Percentiles rank a stretch among this genome's conserved stretches.
Evolutionary conservation across 768 basidiomycete species (phyloP).

Genomic region (Pleurotus platypus): DNA sequence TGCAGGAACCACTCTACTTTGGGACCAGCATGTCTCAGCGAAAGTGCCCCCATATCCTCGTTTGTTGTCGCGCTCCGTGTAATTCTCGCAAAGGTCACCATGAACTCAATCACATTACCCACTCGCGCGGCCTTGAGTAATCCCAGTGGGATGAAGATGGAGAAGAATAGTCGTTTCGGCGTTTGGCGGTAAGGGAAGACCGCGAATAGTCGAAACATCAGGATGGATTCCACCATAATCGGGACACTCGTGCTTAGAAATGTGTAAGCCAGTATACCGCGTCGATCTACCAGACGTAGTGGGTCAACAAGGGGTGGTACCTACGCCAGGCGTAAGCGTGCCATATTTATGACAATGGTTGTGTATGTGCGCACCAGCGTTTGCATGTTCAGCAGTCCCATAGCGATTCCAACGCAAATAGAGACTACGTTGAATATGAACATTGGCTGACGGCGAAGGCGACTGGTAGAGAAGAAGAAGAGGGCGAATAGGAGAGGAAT

Average conservation of each 20-base stretch:
- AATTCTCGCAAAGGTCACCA: constrained; percentile 3
- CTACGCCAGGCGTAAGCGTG: not conserved
- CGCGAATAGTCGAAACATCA: constrained; percentile 17
- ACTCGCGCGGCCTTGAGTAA: constrained; percentile 18
- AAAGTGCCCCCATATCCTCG: not conserved
- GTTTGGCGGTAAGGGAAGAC: constrained; percentile 15
- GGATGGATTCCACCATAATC: constrained; percentile 20
- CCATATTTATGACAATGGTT: not conserved
- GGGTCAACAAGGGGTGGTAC: constrained; percentile 2
- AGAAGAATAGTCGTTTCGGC: constrained; percentile 3
- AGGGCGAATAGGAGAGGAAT: constrained; percentile 15
- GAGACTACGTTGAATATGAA: constrained; percentile 19
- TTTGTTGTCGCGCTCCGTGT: not conserved
- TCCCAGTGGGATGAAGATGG: constrained; percentile 14
- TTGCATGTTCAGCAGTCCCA: constrained; percentile 12
- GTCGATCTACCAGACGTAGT: not conserved
- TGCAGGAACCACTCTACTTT: constrained; percentile 18
- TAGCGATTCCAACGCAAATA: constrained; percentile 15
- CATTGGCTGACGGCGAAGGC: constrained; percentile 14
- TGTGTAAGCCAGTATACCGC: constrained; percentile 7
- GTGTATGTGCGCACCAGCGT: not conserved
- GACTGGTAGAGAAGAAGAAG: constrained; percentile 17
- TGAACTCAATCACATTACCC: constrained; percentile 12
- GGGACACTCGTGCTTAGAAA: constrained; percentile 11
- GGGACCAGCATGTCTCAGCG: constrained; percentile 4